phyloP scores from a whole-genome alignment of 495 filamentous ascomycete species.

The Arthonia radiata region DNA sequence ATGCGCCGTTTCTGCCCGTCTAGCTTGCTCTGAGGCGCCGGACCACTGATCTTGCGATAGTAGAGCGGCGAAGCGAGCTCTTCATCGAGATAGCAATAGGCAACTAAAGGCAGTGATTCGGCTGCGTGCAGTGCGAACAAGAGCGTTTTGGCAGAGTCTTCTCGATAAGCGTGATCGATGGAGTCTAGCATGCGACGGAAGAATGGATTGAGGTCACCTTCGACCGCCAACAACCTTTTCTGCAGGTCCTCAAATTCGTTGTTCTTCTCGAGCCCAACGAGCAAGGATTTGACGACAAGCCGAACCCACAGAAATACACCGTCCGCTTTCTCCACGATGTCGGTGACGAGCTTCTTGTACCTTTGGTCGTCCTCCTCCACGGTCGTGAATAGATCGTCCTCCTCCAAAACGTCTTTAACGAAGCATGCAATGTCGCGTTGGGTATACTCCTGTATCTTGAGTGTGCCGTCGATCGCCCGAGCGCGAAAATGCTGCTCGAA shows the following conservation, averaged over 20 bases:
- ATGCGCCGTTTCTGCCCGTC: too few relatives aligned
- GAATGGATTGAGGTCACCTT: not conserved
- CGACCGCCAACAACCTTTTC: conserved; percentile 2
- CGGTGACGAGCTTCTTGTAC: conserved; percentile 2
- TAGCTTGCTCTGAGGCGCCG: too few relatives aligned
- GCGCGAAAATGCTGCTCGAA: conserved; percentile 2
- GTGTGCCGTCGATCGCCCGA: too few relatives aligned
- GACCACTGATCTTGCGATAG: too few relatives aligned
- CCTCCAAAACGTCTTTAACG: too few relatives aligned
- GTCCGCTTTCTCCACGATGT: conserved; percentile 11
- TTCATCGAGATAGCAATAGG: conserved; percentile 2
- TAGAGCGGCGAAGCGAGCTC: too few relatives aligned
- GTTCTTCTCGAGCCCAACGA: conserved; percentile 5
- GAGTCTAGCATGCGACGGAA: conserved; percentile 2
- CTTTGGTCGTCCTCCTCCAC: too few relatives aligned
- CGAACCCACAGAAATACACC: conserved; percentile 18
- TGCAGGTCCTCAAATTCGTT: too few relatives aligned
- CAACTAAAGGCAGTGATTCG: not conserved
- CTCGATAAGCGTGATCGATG: conserved; percentile 1
- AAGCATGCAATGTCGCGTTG: too few relatives aligned
- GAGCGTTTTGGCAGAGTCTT: conserved; percentile 1
- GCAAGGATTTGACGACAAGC: conserved; percentile 8
- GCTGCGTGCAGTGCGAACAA: conserved; percentile 1
- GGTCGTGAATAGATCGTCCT: too few relatives aligned
- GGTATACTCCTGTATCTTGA: too few relatives aligned